These are phyloP conservation scores for Pythium dissotocum DNA, from an alignment of 352 stramenopile genomes.

Conservation along the genomic window DNA sequence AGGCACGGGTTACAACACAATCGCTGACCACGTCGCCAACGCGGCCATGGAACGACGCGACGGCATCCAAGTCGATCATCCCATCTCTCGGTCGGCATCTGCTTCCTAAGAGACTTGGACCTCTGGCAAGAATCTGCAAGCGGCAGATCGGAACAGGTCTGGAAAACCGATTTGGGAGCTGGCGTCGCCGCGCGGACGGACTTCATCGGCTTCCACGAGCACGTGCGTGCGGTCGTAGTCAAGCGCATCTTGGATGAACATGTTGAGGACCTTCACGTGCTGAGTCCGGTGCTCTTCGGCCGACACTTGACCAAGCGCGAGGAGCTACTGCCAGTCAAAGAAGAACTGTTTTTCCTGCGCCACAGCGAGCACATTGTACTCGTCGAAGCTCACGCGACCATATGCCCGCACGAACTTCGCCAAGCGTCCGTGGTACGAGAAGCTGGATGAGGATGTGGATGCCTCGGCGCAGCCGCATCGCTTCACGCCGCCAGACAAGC, in stretches of 20 bases:
- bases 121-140: no score
- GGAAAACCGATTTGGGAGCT: no score
- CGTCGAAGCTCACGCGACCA: conserved; percentile 25
- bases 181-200: conserved; percentile 30
- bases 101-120: no score
- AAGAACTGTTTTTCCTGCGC: conserved; percentile 33
- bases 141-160: no score
- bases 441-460: not conserved
- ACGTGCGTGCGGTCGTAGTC: conserved; percentile 32
- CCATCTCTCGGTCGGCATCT: no score
- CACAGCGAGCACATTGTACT: conserved; percentile 29
- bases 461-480: not conserved
- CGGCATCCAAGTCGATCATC: no score
- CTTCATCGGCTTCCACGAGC: conserved; percentile 24
- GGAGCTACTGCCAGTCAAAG: conserved; percentile 15
- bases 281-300: conserved; percentile 25
- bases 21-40: no score
- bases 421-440: conserved; percentile 34
- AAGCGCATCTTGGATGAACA: conserved; percentile 12
- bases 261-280: conserved; percentile 27
- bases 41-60: no score
- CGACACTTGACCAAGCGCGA: conserved; percentile 29
- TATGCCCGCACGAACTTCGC: conserved; percentile 37
- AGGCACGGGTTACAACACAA: no score
- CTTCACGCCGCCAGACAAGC: conserved; percentile 9